These are phyloP conservation scores for Populus hybrid DNA, from an alignment of 441 rosid genomes.

Conservation along the genomic window DNA sequence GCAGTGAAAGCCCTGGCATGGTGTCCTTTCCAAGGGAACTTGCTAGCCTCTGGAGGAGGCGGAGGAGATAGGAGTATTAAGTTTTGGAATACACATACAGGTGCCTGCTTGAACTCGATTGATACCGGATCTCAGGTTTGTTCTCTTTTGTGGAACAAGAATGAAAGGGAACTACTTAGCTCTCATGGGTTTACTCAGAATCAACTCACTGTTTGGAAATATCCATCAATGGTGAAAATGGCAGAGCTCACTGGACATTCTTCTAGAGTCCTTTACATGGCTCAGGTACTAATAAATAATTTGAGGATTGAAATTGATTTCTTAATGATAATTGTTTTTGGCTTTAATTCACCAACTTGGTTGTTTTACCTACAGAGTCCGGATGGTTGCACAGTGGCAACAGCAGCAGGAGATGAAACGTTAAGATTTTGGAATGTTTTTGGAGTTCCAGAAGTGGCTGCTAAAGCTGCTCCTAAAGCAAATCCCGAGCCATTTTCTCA, in stretches of 20 bases:
- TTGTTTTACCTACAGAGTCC: slow-evolving; percentile 29
- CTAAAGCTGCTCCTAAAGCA: slow-evolving; percentile 29
- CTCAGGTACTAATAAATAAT: slow-evolving; percentile 26
- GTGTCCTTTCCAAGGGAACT: slow-evolving; percentile 57
- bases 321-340: background rate
- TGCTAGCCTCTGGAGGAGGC: slow-evolving; percentile 62
- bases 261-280: slow-evolving; percentile 49
- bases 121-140: slow-evolving; percentile 56
- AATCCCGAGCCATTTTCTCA: slow-evolving; percentile 37
- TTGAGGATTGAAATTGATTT: background rate
- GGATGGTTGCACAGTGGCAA: slow-evolving; percentile 45
- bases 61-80: slow-evolving; percentile 42
- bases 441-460: slow-evolving; percentile 34
- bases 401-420: slow-evolving; percentile 48
- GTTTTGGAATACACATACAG: slow-evolving; percentile 60
- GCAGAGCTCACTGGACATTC: slow-evolving; percentile 50
- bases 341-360: background rate
- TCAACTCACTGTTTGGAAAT: slow-evolving; percentile 51
- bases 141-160: slow-evolving; percentile 46
- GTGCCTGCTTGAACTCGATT: slow-evolving; percentile 54
- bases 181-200: slow-evolving; percentile 52
- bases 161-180: slow-evolving; percentile 47
- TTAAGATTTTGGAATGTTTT: slow-evolving; percentile 47
- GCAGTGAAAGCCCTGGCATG: slow-evolving; percentile 70
- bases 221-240: slow-evolving; percentile 49